Conservation (phyloP, 2,329 filamentous ascomycete species). For the Phialocephala sp. region DNA sequence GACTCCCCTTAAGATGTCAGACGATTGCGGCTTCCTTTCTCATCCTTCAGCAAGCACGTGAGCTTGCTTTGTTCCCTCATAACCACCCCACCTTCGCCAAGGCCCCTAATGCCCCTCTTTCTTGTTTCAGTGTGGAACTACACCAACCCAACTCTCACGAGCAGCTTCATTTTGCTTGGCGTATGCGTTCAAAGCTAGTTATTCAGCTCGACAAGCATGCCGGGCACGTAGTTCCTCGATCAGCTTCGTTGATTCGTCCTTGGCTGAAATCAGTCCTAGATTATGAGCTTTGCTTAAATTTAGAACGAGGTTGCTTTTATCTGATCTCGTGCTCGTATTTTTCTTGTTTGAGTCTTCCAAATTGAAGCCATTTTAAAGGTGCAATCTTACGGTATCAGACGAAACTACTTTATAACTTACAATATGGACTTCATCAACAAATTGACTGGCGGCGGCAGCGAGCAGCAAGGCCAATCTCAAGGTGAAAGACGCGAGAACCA, state of each 20-base stretch:
- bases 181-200: not conserved
- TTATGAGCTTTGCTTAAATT: not conserved
- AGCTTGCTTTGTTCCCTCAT: not conserved
- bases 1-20: too few species aligned
- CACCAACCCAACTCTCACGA: not conserved
- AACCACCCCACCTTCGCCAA: not conserved
- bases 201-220: slow-evolving; percentile 6
- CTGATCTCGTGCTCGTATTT: not conserved
- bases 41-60: not conserved
- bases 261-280: not conserved
- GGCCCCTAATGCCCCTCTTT: not conserved
- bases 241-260: not conserved
- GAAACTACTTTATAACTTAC: slow-evolving; percentile 6
- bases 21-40: not conserved
- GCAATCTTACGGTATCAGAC: not conserved
- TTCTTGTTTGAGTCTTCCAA: not conserved
- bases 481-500: slow-evolving; percentile 29
- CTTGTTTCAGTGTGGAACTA: slow-evolving; percentile 1
- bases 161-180: not conserved
- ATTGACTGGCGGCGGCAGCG: slow-evolving; percentile 46
- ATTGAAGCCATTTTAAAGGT: not conserved
- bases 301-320: not conserved
- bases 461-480: slow-evolving; percentile 25
- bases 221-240: not conserved
- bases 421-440: slow-evolving; percentile 64